Conservation (phyloP, 163 green algal genomes). For the Chloroidium sp. region DNA sequence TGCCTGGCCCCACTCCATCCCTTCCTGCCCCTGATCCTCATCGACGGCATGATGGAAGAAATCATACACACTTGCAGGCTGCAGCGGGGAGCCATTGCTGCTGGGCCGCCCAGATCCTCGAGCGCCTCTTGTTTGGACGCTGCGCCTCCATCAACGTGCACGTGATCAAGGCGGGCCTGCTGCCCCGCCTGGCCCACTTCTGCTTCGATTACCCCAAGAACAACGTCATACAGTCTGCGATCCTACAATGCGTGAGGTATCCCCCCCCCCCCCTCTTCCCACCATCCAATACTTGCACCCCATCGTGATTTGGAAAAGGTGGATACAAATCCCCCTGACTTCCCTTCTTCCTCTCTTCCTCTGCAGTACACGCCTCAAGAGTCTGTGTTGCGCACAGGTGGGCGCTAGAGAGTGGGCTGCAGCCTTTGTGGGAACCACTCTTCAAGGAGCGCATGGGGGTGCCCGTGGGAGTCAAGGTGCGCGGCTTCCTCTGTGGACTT, state of each 20-base stretch:
- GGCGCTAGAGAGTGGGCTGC: not conserved
- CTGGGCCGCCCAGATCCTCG: conserved; percentile 15
- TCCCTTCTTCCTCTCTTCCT: too few species aligned
- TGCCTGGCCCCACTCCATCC: too few species aligned
- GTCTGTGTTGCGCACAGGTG: not conserved
- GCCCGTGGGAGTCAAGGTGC: not conserved
- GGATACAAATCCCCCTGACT: too few species aligned
- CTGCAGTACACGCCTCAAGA: too few species aligned
- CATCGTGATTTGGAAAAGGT: too few species aligned
- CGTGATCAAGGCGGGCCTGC: conserved; percentile 4
- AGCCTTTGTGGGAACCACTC: not conserved
- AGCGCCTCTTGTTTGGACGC: conserved; percentile 18
- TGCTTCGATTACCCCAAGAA: conserved; percentile 23
- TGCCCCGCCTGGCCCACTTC: conserved; percentile 11
- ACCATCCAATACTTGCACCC: too few species aligned
- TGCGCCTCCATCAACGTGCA: conserved; percentile 5
- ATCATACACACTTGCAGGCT: too few species aligned
- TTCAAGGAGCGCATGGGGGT: not conserved
- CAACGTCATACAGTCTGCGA: conserved; percentile 22
- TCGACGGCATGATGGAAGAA: too few species aligned
- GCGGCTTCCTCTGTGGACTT: too few species aligned
- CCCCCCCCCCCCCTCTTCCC: not conserved
- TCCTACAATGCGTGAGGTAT: conserved; percentile 7
- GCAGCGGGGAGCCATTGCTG: too few species aligned
- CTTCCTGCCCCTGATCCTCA: too few species aligned